These are phyloP conservation scores for Jatropha curcas DNA, from an alignment of 345 rosid species.

Conservation along the genomic window DNA sequence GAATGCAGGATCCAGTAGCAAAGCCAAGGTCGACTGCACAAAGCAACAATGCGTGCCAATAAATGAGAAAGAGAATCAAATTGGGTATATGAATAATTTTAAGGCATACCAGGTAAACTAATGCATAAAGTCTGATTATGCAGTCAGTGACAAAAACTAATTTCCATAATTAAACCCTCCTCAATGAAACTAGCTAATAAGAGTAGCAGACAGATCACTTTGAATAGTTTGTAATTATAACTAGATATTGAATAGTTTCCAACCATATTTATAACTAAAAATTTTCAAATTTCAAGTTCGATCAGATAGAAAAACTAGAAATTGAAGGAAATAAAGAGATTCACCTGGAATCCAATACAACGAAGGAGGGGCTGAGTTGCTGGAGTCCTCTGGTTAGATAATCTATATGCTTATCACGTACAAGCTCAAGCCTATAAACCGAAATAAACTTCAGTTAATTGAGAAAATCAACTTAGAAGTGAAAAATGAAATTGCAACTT, in stretches of 20 bases:
- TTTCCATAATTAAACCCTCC: neutral
- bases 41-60: neutral
- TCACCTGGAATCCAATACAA: conserved; percentile 77
- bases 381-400: conserved; percentile 64
- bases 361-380: conserved; percentile 60
- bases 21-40: conserved; percentile 86
- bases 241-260: too few species aligned
- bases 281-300: neutral
- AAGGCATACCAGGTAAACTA: neutral
- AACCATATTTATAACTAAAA: too few species aligned
- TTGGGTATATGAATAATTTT: neutral
- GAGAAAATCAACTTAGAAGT: too few species aligned
- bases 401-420: conserved; percentile 72
- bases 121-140: neutral
- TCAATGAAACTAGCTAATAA: neutral
- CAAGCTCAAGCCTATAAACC: conserved; percentile 64
- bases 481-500: neutral
- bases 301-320: neutral
- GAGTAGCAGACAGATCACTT: neutral
- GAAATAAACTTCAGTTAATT: neutral
- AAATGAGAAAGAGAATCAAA: neutral
- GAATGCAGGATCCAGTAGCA: conserved; percentile 98
- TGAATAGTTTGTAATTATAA: too few species aligned
- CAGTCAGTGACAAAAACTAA: neutral
- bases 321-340: conserved; percentile 7